A percentile compares a stretch with the other conserved stretches of the same genome.
Evolutionary conservation across 148 eudicot genomes (phyloP).

Genomic region (Tetragonia tetragonoides): DNA sequence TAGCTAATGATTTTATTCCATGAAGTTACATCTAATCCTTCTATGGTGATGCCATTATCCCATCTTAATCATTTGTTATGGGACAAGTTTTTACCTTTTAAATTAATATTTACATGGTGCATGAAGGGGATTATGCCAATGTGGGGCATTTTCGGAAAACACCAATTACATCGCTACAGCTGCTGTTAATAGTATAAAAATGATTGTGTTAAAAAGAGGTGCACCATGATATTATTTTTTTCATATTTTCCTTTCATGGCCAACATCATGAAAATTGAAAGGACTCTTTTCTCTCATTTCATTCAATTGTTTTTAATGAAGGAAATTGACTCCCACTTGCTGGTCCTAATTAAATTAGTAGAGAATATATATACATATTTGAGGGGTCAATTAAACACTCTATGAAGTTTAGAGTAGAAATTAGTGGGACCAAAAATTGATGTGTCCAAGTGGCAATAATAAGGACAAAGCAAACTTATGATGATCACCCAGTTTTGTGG

Average conservation of each 20-base stretch:
- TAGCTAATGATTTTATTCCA: not conserved
- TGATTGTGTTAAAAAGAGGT: slow-evolving; percentile 18
- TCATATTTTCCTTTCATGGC: slow-evolving; percentile 10
- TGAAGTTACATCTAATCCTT: not conserved
- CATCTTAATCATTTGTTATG: slow-evolving; percentile 21
- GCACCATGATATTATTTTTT: not conserved
- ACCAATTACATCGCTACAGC: slow-evolving; percentile 5
- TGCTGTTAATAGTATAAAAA: not conserved
- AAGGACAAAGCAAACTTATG: slow-evolving; percentile 20
- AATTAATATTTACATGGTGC: slow-evolving; percentile 1
- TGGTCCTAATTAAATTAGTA: not conserved
- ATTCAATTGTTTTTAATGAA: not conserved
- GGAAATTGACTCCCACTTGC: slow-evolving; percentile 8
- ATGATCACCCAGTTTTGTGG: slow-evolving; percentile 1
- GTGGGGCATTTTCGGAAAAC: not conserved
- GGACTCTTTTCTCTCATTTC: not conserved
- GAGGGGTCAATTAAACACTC: slow-evolving; percentile 24
- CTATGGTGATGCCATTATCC: slow-evolving; percentile 15
- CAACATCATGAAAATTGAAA: slow-evolving; percentile 22
- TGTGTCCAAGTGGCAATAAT: slow-evolving; percentile 26
- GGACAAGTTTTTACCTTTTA: slow-evolving; percentile 18
- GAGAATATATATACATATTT: not conserved
- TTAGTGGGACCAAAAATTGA: slow-evolving; percentile 30
- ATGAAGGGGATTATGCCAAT: not conserved
- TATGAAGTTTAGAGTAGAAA: slow-evolving; percentile 3